phyloP scores from a whole-genome alignment of 768 basidiomycete species.

The Boletus tomentosulus region DNA sequence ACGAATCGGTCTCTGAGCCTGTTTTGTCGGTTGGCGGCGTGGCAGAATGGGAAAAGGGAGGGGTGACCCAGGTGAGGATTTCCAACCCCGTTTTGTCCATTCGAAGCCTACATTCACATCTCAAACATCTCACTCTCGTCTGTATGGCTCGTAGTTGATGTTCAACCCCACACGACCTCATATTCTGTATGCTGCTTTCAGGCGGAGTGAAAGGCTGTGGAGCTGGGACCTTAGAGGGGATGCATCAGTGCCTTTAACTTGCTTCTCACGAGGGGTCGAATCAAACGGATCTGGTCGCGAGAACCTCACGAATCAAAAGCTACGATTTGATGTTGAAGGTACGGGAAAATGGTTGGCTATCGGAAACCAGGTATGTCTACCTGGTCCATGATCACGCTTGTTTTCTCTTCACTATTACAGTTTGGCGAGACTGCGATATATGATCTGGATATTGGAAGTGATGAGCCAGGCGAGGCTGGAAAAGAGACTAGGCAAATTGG shows the following conservation, averaged over 20 bases:
- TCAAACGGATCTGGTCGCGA: background rate
- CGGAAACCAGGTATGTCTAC: slow-evolving; percentile 60
- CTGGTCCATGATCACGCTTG: background rate
- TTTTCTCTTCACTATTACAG: slow-evolving; percentile 32
- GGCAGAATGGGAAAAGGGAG: slow-evolving; percentile 28
- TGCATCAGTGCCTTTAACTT: slow-evolving; percentile 37
- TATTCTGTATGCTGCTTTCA: slow-evolving; percentile 74
- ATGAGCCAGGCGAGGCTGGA: slow-evolving; percentile 1
- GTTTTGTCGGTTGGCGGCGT: slow-evolving; percentile 64
- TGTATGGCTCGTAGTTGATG: slow-evolving; percentile 44
- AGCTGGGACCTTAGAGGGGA: slow-evolving; percentile 78
- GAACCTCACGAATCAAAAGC: slow-evolving; percentile 66
- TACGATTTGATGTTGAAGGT: slow-evolving; percentile 73
- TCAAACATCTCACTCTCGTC: background rate
- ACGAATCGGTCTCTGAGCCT: slow-evolving; percentile 53
- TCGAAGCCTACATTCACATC: background rate
- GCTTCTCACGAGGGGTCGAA: slow-evolving; percentile 22
- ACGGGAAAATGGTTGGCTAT: slow-evolving; percentile 58
- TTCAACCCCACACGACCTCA: slow-evolving; percentile 75
- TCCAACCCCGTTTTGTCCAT: background rate
- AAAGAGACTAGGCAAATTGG: slow-evolving; percentile 9
- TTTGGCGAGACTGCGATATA: slow-evolving; percentile 58
- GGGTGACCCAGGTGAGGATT: slow-evolving; percentile 47
- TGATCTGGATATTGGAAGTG: slow-evolving; percentile 35
- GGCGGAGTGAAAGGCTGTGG: slow-evolving; percentile 55